Evolutionary conservation across 257 asterid genomes (phyloP), one percentile per base, ranked within the genome.

Genomic region (Penstemon davidsonii): DNA sequence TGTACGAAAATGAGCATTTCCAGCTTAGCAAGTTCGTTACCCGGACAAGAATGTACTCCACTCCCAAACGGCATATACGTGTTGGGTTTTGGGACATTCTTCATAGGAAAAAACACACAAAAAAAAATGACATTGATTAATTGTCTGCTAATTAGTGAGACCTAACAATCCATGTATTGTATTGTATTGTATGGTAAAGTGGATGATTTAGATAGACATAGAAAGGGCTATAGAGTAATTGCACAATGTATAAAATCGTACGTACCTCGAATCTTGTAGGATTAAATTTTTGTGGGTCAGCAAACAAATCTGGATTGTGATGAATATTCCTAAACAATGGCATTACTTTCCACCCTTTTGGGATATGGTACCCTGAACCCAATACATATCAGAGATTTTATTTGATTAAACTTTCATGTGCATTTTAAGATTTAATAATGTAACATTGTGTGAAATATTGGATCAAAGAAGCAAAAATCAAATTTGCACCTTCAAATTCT

Each of bases 301-400:
- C 19, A 66, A 90, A 92, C 66, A 86, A 83, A 9, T 88, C 91
- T 39, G 96, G 96, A 76, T 86, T 92, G 59, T 85, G 95, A 81
- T 92, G 98, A 74, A 90, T 90, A 73, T 84, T 92, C 84, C 97
- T 88, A 70, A 92, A 86, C 70, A 90, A 76, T 51, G 98, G 98
- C 97, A 92, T 78, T 1, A 88, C 97, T 78, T 92, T 92, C 98
- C 98, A 92, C 55, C 98, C 98, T 75, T 86, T 92, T 63, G 96
- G 98, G 75, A 92, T 92, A 42, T 82, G 85, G 81, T 76, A 84
- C 25, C 97, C 98, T 92, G 82, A 4, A 50, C 8, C 8, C 15
- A 54, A 62, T 57, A 66, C 2, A 25, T 25, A 25, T 25, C 2
- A 25, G 2, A 25, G 33, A 25, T 25, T 25, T 25, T 25, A 25